These are phyloP conservation scores for Acer campestre DNA, from an alignment of 345 rosid genomes.

Conservation along the genomic window DNA sequence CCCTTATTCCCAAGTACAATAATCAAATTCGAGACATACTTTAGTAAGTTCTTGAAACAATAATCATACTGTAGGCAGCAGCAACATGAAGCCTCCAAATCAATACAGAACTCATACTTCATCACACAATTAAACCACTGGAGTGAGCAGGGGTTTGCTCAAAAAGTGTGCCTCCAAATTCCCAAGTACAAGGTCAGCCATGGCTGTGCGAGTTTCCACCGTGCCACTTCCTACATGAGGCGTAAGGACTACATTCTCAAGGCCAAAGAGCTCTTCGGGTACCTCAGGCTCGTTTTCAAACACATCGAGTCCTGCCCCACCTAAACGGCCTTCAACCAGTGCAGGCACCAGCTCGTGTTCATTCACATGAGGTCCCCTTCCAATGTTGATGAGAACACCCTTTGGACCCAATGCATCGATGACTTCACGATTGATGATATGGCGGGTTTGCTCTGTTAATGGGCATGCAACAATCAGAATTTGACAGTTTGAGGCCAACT, in stretches of 20 bases:
- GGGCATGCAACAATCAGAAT: constrained; percentile 72
- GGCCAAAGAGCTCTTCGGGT: constrained; percentile 57
- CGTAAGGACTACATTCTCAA: constrained; percentile 61
- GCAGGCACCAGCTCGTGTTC: constrained; percentile 66
- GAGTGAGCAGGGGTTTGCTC: background rate
- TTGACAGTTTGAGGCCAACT: constrained; percentile 60
- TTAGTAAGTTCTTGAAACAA: background rate
- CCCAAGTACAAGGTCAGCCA: constrained; percentile 35
- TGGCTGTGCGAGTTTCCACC: constrained; percentile 47
- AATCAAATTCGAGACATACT: background rate
- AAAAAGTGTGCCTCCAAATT: background rate
- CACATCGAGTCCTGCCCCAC: constrained; percentile 71
- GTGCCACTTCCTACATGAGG: constrained; percentile 64
- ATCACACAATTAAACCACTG: background rate
- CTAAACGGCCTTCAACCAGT: constrained; percentile 56
- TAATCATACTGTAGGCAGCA: background rate
- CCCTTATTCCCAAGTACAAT: no score
- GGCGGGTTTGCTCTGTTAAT: constrained; percentile 51
- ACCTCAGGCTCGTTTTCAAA: constrained; percentile 62
- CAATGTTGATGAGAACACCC: constrained; percentile 71
- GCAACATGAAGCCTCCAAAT: background rate
- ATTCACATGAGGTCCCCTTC: constrained; percentile 64
- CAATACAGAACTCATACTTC: background rate
- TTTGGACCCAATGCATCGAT: constrained; percentile 66
- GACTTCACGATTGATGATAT: constrained; percentile 56